Evolutionary conservation across 306 rosid species (phyloP).

Genomic region (Vicia villosa): DNA sequence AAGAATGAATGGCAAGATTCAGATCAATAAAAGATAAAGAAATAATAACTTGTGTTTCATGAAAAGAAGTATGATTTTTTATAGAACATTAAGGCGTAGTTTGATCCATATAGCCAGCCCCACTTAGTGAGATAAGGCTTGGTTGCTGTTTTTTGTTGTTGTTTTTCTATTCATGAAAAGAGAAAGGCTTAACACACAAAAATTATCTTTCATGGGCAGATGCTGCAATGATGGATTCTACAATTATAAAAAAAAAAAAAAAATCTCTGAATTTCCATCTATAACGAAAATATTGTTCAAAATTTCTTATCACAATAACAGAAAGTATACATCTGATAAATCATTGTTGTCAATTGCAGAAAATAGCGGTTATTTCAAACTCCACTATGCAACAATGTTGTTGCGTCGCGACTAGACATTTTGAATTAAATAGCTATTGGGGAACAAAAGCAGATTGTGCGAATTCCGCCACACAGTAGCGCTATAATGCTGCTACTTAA

Average conservation of each 20-base stretch:
- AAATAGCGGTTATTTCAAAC: too few species aligned
- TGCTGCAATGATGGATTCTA: slow-evolving; percentile 17
- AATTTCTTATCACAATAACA: slow-evolving; percentile 18
- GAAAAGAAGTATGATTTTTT: neutral
- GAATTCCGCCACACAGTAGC: too few species aligned
- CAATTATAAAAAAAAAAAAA: neutral
- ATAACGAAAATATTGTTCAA: neutral
- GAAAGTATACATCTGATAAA: slow-evolving; percentile 8
- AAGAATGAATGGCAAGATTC: slow-evolving; percentile 28
- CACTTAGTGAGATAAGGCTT: too few species aligned
- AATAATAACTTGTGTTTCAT: neutral
- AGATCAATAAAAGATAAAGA: slow-evolving; percentile 25
- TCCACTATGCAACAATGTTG: too few species aligned
- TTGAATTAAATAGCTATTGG: too few species aligned
- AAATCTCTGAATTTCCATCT: slow-evolving; percentile 10
- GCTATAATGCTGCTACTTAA: too few species aligned
- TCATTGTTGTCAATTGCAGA: neutral
- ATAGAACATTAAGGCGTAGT: too few species aligned
- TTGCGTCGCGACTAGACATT: too few species aligned
- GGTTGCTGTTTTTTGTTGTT: too few species aligned
- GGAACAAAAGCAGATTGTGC: too few species aligned
- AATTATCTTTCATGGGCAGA: slow-evolving; percentile 16
- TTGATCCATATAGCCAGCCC: too few species aligned
- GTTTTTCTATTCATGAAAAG: neutral
- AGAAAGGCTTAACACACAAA: slow-evolving; percentile 11